Conservation (phyloP, 2,329 filamentous ascomycete genomes). For the Fusarium albosuccineum region DNA sequence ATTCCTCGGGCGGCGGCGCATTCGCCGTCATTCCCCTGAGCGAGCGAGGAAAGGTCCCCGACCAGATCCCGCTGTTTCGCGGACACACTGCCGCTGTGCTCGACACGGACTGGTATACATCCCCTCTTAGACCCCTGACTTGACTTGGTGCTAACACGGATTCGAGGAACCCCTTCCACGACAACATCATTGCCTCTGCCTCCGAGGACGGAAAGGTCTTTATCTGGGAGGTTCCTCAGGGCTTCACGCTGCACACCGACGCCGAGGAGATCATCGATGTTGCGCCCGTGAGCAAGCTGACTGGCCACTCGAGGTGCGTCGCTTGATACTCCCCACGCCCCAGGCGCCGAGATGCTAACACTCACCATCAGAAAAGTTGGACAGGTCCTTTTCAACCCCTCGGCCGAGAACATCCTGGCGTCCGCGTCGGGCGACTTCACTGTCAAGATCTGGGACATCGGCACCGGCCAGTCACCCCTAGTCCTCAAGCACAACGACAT, state of each 20-base stretch:
- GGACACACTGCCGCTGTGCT: constrained; percentile 96
- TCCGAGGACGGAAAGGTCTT: constrained; percentile 98
- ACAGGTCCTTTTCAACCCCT: constrained; percentile 97
- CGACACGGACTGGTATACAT: constrained; percentile 91
- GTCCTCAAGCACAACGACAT: constrained; percentile 90
- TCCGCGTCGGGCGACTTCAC: constrained; percentile 95
- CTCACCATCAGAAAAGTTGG: constrained; percentile 84
- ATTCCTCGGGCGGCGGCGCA: constrained; percentile 93
- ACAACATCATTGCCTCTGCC: constrained; percentile 89
- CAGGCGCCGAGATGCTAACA: constrained; percentile 30
- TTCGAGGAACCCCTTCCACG: constrained; percentile 92
- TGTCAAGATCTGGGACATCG: constrained; percentile 95
- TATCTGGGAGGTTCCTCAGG: constrained; percentile 92
- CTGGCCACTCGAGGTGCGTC: constrained; percentile 84
- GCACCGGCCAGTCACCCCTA: constrained; percentile 79
- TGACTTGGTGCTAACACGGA: constrained; percentile 30
- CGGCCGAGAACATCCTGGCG: constrained; percentile 94
- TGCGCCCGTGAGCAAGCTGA: constrained; percentile 82
- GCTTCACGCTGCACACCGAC: constrained; percentile 87
- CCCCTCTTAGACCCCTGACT: constrained; percentile 23
- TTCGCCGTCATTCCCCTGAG: constrained; percentile 94
- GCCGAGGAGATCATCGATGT: constrained; percentile 87
- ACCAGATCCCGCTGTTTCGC: constrained; percentile 93
- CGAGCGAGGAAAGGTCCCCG: constrained; percentile 91
- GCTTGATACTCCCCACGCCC: not conserved